Conservation (phyloP, 2,329 filamentous ascomycete genomes). For the Sordariomycetes sp. region DNA sequence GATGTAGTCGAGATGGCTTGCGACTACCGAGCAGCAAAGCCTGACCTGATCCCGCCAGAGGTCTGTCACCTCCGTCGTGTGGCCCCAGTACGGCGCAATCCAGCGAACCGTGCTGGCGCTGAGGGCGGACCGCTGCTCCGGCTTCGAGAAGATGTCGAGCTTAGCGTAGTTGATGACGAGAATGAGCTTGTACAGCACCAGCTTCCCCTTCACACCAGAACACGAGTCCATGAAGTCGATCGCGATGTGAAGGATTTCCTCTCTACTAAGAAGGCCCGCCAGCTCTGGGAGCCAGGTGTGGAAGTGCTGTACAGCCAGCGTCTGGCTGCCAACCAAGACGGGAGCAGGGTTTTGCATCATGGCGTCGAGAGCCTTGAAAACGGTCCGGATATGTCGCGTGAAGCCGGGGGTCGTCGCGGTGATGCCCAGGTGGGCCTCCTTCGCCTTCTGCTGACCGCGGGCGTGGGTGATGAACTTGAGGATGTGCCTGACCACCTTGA, state of each 20-base stretch:
- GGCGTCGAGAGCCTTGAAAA: slow-evolving; percentile 80
- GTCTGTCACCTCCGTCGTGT: slow-evolving; percentile 56
- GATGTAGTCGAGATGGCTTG: slow-evolving; percentile 68
- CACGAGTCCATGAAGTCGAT: slow-evolving; percentile 93
- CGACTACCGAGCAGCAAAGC: slow-evolving; percentile 83
- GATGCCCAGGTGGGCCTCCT: slow-evolving; percentile 78
- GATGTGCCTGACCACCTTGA: slow-evolving; percentile 89
- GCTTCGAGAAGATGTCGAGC: slow-evolving; percentile 66
- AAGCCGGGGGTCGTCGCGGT: slow-evolving; percentile 62
- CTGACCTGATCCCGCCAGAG: slow-evolving; percentile 91
- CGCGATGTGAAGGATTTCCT: slow-evolving; percentile 82
- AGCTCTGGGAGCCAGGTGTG: slow-evolving; percentile 96
- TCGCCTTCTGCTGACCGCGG: slow-evolving; percentile 72
- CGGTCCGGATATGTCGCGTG: slow-evolving; percentile 66
- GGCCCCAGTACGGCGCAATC: slow-evolving; percentile 90
- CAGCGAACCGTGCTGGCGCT: slow-evolving; percentile 75
- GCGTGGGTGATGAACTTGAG: slow-evolving; percentile 92
- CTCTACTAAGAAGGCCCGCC: slow-evolving; percentile 56
- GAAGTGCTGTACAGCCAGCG: slow-evolving; percentile 88
- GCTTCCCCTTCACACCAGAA: slow-evolving; percentile 72
- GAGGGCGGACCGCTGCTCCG: slow-evolving; percentile 60
- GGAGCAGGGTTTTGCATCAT: slow-evolving; percentile 84
- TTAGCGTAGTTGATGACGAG: slow-evolving; percentile 86
- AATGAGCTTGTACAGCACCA: slow-evolving; percentile 83
- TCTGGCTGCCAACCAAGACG: slow-evolving; percentile 85